phyloP scores from a whole-genome alignment of 2,329 filamentous ascomycete species.

The Ophiocordyceps camponoti-leonardi region DNA sequence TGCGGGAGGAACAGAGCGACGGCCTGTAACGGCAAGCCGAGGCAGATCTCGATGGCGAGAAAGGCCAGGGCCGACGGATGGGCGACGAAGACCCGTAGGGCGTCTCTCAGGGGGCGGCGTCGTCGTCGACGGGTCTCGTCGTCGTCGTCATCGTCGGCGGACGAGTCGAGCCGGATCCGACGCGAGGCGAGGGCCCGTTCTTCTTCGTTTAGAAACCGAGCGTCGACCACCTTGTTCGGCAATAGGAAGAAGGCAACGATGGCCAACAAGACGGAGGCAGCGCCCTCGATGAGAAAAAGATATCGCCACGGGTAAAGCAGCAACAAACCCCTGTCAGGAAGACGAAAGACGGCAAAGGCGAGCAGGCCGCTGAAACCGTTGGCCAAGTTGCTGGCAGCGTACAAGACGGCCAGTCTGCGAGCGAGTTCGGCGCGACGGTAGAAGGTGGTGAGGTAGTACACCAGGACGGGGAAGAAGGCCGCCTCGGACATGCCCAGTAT shows the following conservation, averaged over 20 bases:
- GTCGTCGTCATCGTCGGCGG: constrained; percentile 35
- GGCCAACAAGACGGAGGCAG: constrained; percentile 41
- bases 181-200: constrained; percentile 53
- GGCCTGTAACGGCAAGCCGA: constrained; percentile 40
- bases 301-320: constrained; percentile 26
- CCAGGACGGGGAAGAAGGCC: constrained; percentile 34
- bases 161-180: constrained; percentile 62
- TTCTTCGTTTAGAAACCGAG: constrained; percentile 45
- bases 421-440: constrained; percentile 29
- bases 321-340: constrained; percentile 17
- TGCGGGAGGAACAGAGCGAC: constrained; percentile 37
- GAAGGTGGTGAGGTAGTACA: constrained; percentile 35
- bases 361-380: constrained; percentile 33
- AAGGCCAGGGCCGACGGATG: constrained; percentile 30
- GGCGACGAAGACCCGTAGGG: constrained; percentile 29
- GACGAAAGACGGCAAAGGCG: constrained; percentile 28
- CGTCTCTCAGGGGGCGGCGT: constrained; percentile 30
- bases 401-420: constrained; percentile 44
- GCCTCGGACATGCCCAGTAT: constrained; percentile 36
- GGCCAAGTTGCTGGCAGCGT: constrained; percentile 59
- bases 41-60: constrained; percentile 36
- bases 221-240: constrained; percentile 44
- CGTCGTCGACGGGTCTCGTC: constrained; percentile 7
- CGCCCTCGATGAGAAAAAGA: constrained; percentile 36
- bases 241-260: constrained; percentile 53